Base-by-base conservation (phyloP, 306 rosid species). In the Arachis stenosperma region DNA sequence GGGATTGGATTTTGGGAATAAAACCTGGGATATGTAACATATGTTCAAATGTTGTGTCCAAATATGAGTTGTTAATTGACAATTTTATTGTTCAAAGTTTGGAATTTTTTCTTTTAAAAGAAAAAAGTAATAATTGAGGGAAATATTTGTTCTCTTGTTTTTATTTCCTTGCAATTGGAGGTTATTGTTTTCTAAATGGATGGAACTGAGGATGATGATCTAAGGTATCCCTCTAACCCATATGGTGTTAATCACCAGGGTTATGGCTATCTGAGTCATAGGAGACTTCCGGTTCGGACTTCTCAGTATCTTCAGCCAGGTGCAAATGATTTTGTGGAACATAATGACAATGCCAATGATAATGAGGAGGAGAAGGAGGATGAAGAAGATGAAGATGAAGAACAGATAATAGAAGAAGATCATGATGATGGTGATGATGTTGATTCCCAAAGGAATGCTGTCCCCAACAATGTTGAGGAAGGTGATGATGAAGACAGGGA, bases 121-220 rank as follows among this genome's bases (percentile, higher is more conserved):
- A 33, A 33, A 9, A 22, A 22, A 22, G 27, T 10, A 9, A 10
- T 52, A n/a, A 6, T 52, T n/a, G 57, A 33, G 42, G 42, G 46
- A 33, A 48, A 51, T 27, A 8, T 5, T 74, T 10, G 65, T 56
- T 79, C 4, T 75, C 9, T 60, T 43, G 74, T 70, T 76, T 81
- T 73, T 46, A 9, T 78, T 53, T 73, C 33, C 27, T 67, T 62
- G 51, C 52, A 65, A 44, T 65, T 60, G 70, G 15, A 51, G 59
- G 40, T 77, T 47, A 50, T 67, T 79, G 37, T 47, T 27, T 56
- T 67, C 14, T 48, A 3, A 80, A 93, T 93, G 98, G 98, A 88
- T 71, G 96, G 85, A 74, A 83, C 79, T 15, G 91, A 87, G 79
- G 90, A 86, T 78, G 96, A 86, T 78, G 96, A 86, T 71, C 79